Percentiles rank a stretch among this genome's conserved stretches.
These are phyloP conservation scores for Pulveroboletus sp. DNA, from an alignment of 768 basidiomycete species.

Conservation along the genomic window DNA sequence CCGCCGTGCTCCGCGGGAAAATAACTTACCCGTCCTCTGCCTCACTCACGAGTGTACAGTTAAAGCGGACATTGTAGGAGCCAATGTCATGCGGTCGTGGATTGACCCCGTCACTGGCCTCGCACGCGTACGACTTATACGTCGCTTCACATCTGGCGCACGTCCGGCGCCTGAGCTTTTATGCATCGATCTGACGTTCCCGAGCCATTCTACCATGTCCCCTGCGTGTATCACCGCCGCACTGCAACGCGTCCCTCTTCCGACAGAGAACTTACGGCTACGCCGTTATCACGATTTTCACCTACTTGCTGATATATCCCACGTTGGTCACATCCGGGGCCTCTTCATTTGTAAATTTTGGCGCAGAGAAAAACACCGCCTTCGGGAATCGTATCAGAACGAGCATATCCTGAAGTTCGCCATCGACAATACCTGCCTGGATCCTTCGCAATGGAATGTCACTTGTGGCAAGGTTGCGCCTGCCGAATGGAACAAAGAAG, in stretches of 20 bases:
- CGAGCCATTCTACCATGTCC: not conserved
- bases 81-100: not conserved
- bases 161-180: not conserved
- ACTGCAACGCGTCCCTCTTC: not conserved
- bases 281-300: too few relatives aligned
- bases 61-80: rapidly evolving
- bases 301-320: not conserved
- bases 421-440: slow-evolving; percentile 2
- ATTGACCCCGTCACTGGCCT: not conserved
- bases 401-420: slow-evolving; percentile 1
- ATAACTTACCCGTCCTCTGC: not conserved
- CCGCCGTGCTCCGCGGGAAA: not conserved
- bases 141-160: too few relatives aligned
- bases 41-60: not conserved
- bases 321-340: not conserved
- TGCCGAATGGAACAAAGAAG: not conserved
- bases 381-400: too few relatives aligned
- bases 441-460: not conserved
- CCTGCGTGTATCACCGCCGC: not conserved
- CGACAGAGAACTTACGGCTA: not conserved
- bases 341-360: not conserved
- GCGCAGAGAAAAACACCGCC: too few relatives aligned
- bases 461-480: not conserved
- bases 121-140: not conserved
- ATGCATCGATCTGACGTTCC: not conserved